phyloP scores from a whole-genome alignment of 495 filamentous ascomycete species.

The Cercophora newfieldiana region DNA sequence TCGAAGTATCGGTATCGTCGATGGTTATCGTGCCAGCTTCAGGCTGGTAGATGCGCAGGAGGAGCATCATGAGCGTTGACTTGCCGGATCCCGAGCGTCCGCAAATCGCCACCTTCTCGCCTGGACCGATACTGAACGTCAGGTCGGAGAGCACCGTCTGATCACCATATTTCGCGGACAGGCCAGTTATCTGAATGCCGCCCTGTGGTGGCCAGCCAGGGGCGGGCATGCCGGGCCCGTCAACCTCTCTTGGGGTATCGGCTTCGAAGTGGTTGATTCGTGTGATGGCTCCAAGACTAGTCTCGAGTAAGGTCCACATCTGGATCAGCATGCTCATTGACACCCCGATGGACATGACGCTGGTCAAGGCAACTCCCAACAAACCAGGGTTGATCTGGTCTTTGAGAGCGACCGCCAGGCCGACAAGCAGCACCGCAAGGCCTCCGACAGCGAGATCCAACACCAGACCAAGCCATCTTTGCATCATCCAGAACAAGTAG shows the following conservation, averaged over 20 bases:
- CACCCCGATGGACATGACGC: constrained; percentile 34
- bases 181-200: constrained; percentile 46
- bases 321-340: constrained; percentile 39
- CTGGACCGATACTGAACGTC: constrained; percentile 18
- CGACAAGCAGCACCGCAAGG: constrained; percentile 41
- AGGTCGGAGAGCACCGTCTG: constrained; percentile 30
- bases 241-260: constrained; percentile 51
- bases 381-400: constrained; percentile 34
- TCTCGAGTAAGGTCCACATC: constrained; percentile 45
- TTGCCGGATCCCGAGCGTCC: constrained; percentile 23
- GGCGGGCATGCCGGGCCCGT: constrained; percentile 45
- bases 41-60: constrained; percentile 89
- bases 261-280: constrained; percentile 59
- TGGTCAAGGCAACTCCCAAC: constrained; percentile 38
- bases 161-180: constrained; percentile 40
- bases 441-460: constrained; percentile 46
- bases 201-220: constrained; percentile 30
- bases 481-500: constrained; percentile 49
- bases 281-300: constrained; percentile 45
- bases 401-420: constrained; percentile 40
- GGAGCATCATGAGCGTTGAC: constrained; percentile 56
- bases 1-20: constrained; percentile 32
- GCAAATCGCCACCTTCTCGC: constrained; percentile 23
- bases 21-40: constrained; percentile 59
- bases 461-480: constrained; percentile 51